phyloP scores from a whole-genome alignment of 192 early-diverging fungal species.

The Umbelopsis isabellina region DNA sequence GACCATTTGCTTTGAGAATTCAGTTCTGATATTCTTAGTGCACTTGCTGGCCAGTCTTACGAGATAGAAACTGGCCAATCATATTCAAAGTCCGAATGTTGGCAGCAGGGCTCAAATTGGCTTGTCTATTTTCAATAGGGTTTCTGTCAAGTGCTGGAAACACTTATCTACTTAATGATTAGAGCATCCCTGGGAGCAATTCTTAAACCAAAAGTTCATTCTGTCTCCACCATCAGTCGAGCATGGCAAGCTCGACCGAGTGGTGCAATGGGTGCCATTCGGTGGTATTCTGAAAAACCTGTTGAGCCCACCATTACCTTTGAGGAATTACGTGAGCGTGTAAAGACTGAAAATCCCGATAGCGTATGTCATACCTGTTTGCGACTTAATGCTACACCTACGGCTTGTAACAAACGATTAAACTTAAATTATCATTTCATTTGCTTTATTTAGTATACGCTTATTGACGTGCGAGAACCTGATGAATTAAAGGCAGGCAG shows the following conservation, averaged over 20 bases:
- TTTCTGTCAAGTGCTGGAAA: too few relatives aligned
- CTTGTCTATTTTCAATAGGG: too few relatives aligned
- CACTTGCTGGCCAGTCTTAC: too few relatives aligned
- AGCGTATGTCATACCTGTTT: neutral
- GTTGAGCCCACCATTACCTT: neutral
- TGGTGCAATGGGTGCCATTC: neutral
- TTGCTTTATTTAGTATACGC: constrained; percentile 32
- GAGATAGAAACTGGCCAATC: neutral
- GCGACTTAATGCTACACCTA: neutral
- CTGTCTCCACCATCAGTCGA: neutral
- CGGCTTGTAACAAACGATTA: too few relatives aligned
- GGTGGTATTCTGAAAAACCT: neutral
- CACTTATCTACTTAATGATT: neutral
- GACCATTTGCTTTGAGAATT: too few relatives aligned
- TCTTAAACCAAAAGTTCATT: neutral
- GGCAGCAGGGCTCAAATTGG: neutral
- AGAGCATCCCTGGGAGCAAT: neutral
- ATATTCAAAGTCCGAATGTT: constrained; percentile 4
- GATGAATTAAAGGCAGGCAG: constrained; percentile 60
- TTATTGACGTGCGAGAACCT: constrained; percentile 74
- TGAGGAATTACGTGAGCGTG: constrained; percentile 11
- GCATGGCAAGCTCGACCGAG: neutral
- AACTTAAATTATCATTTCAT: neutral
- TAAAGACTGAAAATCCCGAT: neutral
- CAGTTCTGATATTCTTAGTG: too few relatives aligned